Conservation (phyloP, 78 protist genomes). For the Corallochytrium limacisporum region DNA sequence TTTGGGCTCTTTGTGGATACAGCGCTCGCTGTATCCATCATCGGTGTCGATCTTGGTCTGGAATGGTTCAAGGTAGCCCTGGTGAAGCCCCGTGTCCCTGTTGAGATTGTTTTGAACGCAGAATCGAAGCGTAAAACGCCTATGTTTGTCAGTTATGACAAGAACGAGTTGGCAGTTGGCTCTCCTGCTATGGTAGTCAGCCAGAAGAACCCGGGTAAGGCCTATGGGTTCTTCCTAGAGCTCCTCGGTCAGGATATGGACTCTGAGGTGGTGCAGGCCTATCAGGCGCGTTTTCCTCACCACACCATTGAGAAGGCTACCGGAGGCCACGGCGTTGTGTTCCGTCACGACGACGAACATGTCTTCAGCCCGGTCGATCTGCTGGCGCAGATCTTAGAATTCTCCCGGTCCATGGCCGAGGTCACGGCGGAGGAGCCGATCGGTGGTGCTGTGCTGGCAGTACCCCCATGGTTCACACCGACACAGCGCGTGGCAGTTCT, state of each 20-base stretch:
- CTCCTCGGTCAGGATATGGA: neutral
- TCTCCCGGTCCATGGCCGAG: neutral
- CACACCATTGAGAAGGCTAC: no score
- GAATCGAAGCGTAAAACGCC: neutral
- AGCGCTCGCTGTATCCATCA: no score
- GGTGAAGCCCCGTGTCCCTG: neutral
- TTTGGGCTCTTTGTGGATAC: no score
- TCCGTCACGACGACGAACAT: no score
- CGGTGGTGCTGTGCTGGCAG: neutral
- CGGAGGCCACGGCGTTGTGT: no score
- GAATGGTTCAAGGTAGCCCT: slow-evolving; percentile 5
- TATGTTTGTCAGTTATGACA: neutral
- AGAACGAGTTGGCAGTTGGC: neutral
- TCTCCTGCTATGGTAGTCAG: neutral
- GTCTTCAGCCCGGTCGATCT: no score
- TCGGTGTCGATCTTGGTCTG: neutral
- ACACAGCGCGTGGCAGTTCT: neutral
- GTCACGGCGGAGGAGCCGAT: slow-evolving; percentile 8
- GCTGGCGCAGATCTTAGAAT: neutral
- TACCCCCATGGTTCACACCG: neutral
- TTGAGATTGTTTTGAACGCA: neutral
- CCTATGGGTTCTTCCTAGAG: no score
- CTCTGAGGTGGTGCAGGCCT: neutral
- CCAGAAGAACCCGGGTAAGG: no score
- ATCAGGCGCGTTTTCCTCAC: no score